Evolutionary conservation across 331 rosid species (phyloP).

Genomic region (Cydonia oblonga): DNA sequence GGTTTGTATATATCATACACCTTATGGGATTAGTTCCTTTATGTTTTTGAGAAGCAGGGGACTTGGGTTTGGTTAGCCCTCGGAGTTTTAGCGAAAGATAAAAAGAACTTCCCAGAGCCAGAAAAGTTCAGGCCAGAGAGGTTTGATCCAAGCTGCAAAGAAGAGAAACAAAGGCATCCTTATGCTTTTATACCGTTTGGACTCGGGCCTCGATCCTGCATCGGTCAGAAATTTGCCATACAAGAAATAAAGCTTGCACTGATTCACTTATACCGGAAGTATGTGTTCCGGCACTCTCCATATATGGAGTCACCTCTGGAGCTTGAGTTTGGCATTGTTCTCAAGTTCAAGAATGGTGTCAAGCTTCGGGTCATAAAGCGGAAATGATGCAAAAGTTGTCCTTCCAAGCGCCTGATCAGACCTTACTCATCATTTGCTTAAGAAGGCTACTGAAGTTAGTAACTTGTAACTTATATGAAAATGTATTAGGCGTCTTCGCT

Average conservation of each 20-base stretch:
- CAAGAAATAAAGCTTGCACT: conserved; percentile 76
- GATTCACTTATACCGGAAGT: conserved; percentile 67
- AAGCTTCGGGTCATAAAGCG: conserved; percentile 57
- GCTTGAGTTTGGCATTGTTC: conserved; percentile 78
- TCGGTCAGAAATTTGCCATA: conserved; percentile 68
- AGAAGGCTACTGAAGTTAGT: background rate
- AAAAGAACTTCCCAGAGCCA: conserved; percentile 77
- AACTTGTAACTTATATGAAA: too few species aligned
- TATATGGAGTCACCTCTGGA: conserved; percentile 67
- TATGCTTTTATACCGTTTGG: conserved; percentile 85
- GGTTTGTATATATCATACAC: background rate
- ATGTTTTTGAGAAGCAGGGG: conserved; percentile 41
- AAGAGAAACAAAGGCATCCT: conserved; percentile 75
- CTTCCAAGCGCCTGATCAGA: background rate
- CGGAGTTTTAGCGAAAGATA: conserved; percentile 86
- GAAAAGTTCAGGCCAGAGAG: conserved; percentile 88
- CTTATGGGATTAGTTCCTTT: background rate
- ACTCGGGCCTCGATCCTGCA: conserved; percentile 84
- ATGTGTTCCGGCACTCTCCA: conserved; percentile 64
- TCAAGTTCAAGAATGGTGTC: conserved; percentile 79
- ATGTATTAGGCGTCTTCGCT: background rate
- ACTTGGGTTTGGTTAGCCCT: conserved; percentile 91
- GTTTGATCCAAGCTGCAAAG: conserved; percentile 67
- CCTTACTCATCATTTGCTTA: background rate
- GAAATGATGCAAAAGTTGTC: background rate